Evolutionary conservation across 2,329 filamentous ascomycete species (phyloP).

Genomic region (Lachnum nothofagi): DNA sequence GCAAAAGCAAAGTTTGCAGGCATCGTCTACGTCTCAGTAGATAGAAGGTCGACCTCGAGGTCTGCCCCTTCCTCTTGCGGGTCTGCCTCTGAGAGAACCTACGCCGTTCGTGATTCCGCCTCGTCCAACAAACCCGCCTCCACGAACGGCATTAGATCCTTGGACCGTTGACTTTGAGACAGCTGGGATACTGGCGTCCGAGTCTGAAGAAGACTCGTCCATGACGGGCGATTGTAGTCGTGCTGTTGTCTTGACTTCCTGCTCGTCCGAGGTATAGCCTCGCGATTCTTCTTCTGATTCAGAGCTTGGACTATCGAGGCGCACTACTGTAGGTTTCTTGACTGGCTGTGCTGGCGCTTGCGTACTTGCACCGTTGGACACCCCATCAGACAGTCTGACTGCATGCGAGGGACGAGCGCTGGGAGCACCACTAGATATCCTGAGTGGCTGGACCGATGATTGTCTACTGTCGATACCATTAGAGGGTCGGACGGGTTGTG

Average conservation of each 20-base stretch:
- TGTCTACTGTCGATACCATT: background rate
- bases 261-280: background rate
- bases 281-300: constrained; percentile 13
- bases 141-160: constrained; percentile 4
- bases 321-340: constrained; percentile 27
- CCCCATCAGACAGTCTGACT: background rate
- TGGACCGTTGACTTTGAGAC: constrained; percentile 1
- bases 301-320: constrained; percentile 21
- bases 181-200: constrained; percentile 20
- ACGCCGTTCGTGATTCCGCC: background rate
- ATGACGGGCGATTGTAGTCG: constrained; percentile 1
- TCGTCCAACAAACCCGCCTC: background rate
- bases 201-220: constrained; percentile 17
- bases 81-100: background rate
- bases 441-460: background rate
- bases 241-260: background rate
- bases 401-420: background rate
- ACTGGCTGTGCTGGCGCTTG: background rate
- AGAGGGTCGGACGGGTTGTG: background rate
- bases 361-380: background rate
- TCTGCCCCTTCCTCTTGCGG: constrained; percentile 4
- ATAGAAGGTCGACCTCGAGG: background rate
- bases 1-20: background rate
- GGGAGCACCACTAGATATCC: background rate
- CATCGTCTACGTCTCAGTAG: background rate